These are phyloP conservation scores for Apophysomyces ossiformis DNA, from an alignment of 371 early-diverging fungal genomes.

Conservation along the genomic window DNA sequence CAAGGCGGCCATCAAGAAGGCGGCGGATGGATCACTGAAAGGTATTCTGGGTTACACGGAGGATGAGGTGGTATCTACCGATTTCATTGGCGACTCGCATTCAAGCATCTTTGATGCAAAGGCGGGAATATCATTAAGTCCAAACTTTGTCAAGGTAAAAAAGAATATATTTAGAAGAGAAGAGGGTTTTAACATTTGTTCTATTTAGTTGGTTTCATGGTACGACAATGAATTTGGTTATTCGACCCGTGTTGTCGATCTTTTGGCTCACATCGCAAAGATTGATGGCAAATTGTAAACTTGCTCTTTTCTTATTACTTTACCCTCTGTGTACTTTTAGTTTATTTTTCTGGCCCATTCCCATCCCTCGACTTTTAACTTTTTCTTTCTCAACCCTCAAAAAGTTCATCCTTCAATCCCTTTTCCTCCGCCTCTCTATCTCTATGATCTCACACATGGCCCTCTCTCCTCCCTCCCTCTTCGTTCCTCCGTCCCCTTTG, in stretches of 20 bases:
- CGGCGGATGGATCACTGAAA: slow-evolving; percentile 83
- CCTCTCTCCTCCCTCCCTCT: neutral
- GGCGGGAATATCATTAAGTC: slow-evolving; percentile 96
- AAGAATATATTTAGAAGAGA: neutral
- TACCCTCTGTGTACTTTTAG: neutral
- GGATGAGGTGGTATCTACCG: slow-evolving; percentile 97
- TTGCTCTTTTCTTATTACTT: slow-evolving; percentile 5
- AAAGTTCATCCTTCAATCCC: neutral
- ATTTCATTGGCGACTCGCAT: slow-evolving; percentile 91
- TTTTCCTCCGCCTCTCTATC: neutral
- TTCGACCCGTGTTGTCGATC: slow-evolving; percentile 54
- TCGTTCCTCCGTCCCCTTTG: slow-evolving; percentile 5
- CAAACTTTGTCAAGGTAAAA: slow-evolving; percentile 91
- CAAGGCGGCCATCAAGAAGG: slow-evolving; percentile 84
- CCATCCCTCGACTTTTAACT: neutral
- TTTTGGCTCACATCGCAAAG: slow-evolving; percentile 25
- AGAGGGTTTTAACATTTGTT: neutral
- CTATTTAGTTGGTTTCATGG: slow-evolving; percentile 85
- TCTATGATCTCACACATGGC: too few relatives aligned
- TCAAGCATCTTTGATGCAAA: slow-evolving; percentile 96
- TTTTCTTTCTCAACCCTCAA: too few relatives aligned
- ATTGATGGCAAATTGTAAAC: slow-evolving; percentile 23
- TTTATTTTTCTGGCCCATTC: neutral
- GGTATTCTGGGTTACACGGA: slow-evolving; percentile 96
- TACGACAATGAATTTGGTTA: slow-evolving; percentile 96